Evolutionary conservation across 108 stramenopile genomes (phyloP).

Genomic region (Nannochloropsis gaditana): DNA sequence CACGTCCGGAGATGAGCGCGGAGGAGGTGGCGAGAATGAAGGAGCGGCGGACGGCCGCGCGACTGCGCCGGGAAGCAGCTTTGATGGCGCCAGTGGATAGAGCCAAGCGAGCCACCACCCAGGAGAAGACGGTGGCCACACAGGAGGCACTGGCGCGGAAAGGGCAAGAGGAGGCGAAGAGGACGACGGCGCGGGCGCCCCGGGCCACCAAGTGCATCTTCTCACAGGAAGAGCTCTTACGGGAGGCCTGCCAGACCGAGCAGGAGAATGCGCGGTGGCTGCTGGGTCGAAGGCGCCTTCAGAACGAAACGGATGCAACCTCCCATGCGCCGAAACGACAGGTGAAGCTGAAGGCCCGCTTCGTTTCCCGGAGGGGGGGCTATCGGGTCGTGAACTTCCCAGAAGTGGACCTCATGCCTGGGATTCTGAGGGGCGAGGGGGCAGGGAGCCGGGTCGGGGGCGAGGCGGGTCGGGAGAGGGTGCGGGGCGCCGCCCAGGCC

Average conservation of each 20-base stretch:
- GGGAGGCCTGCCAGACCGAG: neutral
- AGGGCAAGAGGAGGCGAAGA: conserved; percentile 2
- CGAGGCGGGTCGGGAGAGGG: neutral
- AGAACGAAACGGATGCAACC: neutral
- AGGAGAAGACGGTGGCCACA: neutral
- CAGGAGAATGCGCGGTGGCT: neutral
- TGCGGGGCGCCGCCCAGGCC: neutral
- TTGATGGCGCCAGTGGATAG: neutral
- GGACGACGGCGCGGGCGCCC: neutral
- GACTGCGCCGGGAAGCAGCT: neutral
- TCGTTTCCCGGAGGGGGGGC: neutral
- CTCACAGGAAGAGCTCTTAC: neutral
- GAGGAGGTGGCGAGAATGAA: neutral
- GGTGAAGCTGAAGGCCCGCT: conserved; percentile 1
- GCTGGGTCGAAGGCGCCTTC: neutral
- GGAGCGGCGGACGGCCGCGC: neutral
- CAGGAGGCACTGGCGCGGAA: conserved; percentile 8
- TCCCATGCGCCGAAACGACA: neutral
- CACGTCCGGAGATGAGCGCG: neutral
- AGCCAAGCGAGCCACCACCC: neutral
- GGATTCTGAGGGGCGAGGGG: neutral
- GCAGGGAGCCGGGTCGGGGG: neutral
- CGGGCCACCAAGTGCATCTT: neutral
- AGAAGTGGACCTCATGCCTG: conserved; percentile 6
- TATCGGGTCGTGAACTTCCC: neutral